These are phyloP conservation scores for Yamadazyma dushanensis DNA, from an alignment of 1,139 yeast genomes.

Conservation along the genomic window DNA sequence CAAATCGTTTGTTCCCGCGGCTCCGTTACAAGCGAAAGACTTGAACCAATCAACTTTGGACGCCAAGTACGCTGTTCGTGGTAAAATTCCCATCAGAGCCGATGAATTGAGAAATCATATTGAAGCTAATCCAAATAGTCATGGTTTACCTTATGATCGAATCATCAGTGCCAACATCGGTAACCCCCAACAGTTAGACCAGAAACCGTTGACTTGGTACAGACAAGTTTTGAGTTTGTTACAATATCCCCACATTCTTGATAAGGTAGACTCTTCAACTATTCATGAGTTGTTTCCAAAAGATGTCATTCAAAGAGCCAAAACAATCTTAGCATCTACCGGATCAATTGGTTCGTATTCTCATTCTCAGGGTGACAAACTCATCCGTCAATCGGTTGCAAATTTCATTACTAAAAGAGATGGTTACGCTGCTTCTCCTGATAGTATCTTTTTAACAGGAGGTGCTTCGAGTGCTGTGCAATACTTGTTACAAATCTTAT, in stretches of 20 bases:
- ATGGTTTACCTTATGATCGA: slow-evolving; percentile 69
- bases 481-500: slow-evolving; percentile 67
- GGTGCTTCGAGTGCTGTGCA: slow-evolving; percentile 95
- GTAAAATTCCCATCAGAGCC: slow-evolving; percentile 88
- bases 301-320: slow-evolving; percentile 78
- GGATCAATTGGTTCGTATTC: slow-evolving; percentile 95
- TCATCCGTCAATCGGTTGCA: slow-evolving; percentile 76
- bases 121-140: slow-evolving; percentile 49
- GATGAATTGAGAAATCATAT: slow-evolving; percentile 67
- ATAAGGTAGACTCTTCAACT: slow-evolving; percentile 24
- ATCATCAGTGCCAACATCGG: slow-evolving; percentile 93
- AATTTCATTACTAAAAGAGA: slow-evolving; percentile 68
- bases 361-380: slow-evolving; percentile 81
- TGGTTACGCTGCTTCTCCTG: slow-evolving; percentile 55
- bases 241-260: slow-evolving; percentile 76
- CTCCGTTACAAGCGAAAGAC: slow-evolving; percentile 34
- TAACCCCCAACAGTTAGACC: slow-evolving; percentile 95
- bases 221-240: slow-evolving; percentile 84
- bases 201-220: slow-evolving; percentile 91
- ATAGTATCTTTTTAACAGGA: slow-evolving; percentile 77
- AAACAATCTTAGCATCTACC: slow-evolving; percentile 53
- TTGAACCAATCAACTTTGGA: slow-evolving; percentile 72
- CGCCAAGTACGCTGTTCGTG: slow-evolving; percentile 96
- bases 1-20: slow-evolving; percentile 22
- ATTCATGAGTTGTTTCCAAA: slow-evolving; percentile 44